A percentile compares a stretch with the other conserved stretches of the same genome.
phyloP scores from a whole-genome alignment of 2,329 filamentous ascomycete genomes.

The Clonostachys rosea region DNA sequence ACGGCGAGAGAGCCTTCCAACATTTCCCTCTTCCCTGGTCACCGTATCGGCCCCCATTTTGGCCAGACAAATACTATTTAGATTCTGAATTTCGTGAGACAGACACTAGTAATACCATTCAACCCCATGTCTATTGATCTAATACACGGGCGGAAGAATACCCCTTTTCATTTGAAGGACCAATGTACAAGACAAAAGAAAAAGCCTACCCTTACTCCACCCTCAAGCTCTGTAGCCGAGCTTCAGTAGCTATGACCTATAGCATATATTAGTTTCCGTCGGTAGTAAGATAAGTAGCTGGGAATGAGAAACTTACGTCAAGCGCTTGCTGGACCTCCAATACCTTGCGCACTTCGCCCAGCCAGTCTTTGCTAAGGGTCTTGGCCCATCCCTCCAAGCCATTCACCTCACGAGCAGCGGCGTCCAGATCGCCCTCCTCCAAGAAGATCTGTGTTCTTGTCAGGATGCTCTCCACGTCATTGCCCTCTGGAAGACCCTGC shows the following conservation, averaged over 20 bases:
- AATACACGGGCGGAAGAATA: slow-evolving; percentile 17
- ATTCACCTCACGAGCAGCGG: slow-evolving; percentile 93
- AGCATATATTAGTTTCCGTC: not conserved
- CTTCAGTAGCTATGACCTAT: slow-evolving; percentile 85
- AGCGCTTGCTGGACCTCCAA: slow-evolving; percentile 94
- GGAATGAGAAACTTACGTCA: slow-evolving; percentile 63
- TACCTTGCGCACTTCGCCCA: slow-evolving; percentile 84
- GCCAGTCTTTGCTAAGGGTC: slow-evolving; percentile 90
- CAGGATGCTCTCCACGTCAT: slow-evolving; percentile 91
- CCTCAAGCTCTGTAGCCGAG: slow-evolving; percentile 80
- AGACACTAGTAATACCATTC: not conserved
- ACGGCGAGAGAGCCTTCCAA: too few relatives aligned
- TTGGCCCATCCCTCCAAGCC: slow-evolving; percentile 89
- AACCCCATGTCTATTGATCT: slow-evolving; percentile 7
- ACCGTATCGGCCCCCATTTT: too few relatives aligned
- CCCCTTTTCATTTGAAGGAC: slow-evolving; percentile 3
- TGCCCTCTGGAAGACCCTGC: slow-evolving; percentile 73
- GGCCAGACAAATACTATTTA: too few relatives aligned
- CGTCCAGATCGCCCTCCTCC: slow-evolving; percentile 90
- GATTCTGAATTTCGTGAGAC: too few relatives aligned
- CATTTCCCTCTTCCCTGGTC: too few relatives aligned
- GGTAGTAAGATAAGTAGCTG: not conserved
- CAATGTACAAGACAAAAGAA: slow-evolving; percentile 3
- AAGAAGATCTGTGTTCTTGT: slow-evolving; percentile 84
- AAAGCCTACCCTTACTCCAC: slow-evolving; percentile 56